Percentiles rank a stretch among this genome's conserved stretches.
These are phyloP conservation scores for Bolboschoenus planiculmis DNA, from an alignment of 176 grass and related monocot species.

Conservation along the genomic window DNA sequence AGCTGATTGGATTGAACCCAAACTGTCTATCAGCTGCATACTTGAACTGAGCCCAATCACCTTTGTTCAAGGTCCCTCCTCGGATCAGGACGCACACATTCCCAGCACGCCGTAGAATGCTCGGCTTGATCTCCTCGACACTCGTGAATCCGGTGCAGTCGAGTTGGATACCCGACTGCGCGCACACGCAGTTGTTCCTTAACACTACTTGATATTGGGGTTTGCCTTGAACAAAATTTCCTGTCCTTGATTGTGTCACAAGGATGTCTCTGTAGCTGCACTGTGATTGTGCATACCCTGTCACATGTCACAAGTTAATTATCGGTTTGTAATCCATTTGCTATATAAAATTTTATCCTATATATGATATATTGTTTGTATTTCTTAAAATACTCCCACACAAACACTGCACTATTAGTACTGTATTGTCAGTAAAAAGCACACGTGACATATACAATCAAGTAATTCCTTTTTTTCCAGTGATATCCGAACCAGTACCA, in stretches of 20 bases:
- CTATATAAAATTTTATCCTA: not conserved
- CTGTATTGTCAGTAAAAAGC: not conserved
- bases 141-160: not conserved
- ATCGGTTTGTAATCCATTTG: not conserved
- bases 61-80: not conserved
- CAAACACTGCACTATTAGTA: not conserved
- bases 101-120: not conserved
- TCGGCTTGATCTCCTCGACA: not conserved
- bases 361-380: not conserved
- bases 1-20: not conserved
- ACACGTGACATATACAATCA: not conserved
- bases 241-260: not conserved
- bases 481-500: not conserved
- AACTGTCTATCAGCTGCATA: slow-evolving; percentile 11
- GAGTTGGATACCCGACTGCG: not conserved
- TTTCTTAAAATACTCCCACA: not conserved
- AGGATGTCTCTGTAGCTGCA: slow-evolving; percentile 2
- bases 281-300: not conserved
- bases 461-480: not conserved
- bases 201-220: not conserved
- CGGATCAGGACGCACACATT: not conserved
- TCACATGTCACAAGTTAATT: not conserved
- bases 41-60: not conserved
- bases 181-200: not conserved
- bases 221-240: not conserved